Conservation (phyloP, 139 green algal genomes). For the Chlamydomonas sp. region DNA sequence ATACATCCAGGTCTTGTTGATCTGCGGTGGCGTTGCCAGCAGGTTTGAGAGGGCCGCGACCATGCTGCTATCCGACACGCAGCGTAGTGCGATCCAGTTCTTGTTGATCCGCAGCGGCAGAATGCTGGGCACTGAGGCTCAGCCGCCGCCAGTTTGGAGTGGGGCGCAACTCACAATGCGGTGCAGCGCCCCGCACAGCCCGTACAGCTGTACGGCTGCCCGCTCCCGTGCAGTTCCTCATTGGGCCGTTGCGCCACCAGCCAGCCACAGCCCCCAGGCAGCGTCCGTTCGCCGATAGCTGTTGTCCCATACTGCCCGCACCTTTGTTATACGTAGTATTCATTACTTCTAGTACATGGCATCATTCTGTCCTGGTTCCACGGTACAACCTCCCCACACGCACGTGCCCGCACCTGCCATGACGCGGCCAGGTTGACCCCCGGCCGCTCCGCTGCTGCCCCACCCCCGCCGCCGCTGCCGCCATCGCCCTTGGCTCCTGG, state of each 20-base stretch:
- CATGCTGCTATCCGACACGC: background rate
- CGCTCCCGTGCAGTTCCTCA: too few species aligned
- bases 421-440: conserved; percentile 50
- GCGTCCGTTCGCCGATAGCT: too few species aligned
- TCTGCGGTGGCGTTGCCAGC: background rate
- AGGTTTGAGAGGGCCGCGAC: background rate
- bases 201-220: too few species aligned
- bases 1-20: conserved; percentile 82
- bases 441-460: background rate
- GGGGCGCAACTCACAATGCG: too few species aligned
- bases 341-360: background rate
- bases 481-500: background rate
- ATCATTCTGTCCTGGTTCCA: background rate
- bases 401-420: conserved; percentile 56
- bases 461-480: background rate
- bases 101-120: too few species aligned
- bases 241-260: too few species aligned
- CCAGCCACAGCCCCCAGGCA: too few species aligned
- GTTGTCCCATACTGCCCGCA: too few species aligned
- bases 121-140: too few species aligned
- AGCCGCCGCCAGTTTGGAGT: too few species aligned
- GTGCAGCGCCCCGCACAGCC: too few species aligned
- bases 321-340: too few species aligned
- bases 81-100: background rate
- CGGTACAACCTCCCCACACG: background rate